phyloP scores from a whole-genome alignment of 352 stramenopile genomes.

The Globisporangium spiculum region DNA sequence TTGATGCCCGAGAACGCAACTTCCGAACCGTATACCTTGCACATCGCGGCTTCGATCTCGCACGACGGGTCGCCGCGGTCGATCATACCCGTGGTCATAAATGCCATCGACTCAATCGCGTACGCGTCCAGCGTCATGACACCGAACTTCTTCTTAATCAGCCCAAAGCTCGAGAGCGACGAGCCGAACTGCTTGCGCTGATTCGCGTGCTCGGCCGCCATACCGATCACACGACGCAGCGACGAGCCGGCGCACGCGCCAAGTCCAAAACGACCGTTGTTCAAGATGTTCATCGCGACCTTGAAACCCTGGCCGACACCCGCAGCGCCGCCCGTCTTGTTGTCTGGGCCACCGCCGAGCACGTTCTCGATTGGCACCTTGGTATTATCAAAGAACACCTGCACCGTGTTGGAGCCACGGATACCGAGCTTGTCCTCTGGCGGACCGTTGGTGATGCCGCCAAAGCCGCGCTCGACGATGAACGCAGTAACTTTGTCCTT shows the following conservation, averaged over 20 bases:
- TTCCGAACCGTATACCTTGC: slow-evolving; percentile 88
- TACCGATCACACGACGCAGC: slow-evolving; percentile 64
- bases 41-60: slow-evolving; percentile 88
- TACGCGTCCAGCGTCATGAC: slow-evolving; percentile 79
- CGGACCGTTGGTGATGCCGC: slow-evolving; percentile 90
- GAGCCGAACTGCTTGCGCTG: slow-evolving; percentile 79
- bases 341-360: slow-evolving; percentile 74
- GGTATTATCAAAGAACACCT: slow-evolving; percentile 95
- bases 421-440: slow-evolving; percentile 98
- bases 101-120: slow-evolving; percentile 87
- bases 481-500: slow-evolving; percentile 98
- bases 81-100: too few relatives aligned
- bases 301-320: slow-evolving; percentile 90
- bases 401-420: slow-evolving; percentile 95
- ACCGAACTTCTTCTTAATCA: slow-evolving; percentile 90
- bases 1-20: slow-evolving; percentile 83
- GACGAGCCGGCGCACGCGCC: slow-evolving; percentile 71
- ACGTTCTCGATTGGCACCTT: slow-evolving; percentile 92
- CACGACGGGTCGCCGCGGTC: slow-evolving; percentile 81
- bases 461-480: slow-evolving; percentile 93
- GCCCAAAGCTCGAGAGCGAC: slow-evolving; percentile 68
- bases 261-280: slow-evolving; percentile 91
- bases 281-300: slow-evolving; percentile 91
- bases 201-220: slow-evolving; percentile 73
- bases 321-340: slow-evolving; percentile 61